Conservation (phyloP, 2,329 filamentous ascomycete genomes). For the Catunica adiposa region DNA sequence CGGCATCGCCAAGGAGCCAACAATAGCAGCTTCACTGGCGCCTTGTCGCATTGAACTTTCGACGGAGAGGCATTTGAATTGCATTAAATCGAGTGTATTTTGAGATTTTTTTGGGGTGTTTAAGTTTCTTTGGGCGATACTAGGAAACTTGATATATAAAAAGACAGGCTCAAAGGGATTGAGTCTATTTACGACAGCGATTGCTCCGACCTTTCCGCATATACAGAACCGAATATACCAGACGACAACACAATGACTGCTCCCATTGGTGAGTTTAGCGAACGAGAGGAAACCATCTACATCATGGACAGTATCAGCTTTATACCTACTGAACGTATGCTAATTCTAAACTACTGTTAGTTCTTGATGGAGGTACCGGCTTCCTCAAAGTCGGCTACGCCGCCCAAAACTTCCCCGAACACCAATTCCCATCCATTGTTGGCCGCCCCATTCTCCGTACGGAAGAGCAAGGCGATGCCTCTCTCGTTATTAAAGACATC, state of each 20-base stretch:
- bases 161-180: too few species aligned
- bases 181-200: too few species aligned
- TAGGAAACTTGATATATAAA: too few species aligned
- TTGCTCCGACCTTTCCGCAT: too few species aligned
- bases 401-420: constrained; percentile 97
- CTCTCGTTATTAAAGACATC: constrained; percentile 78
- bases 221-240: background rate
- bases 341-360: too few species aligned
- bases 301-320: too few species aligned
- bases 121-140: too few species aligned
- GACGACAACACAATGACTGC: constrained; percentile 1
- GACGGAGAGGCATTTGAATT: background rate
- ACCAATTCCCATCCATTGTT: constrained; percentile 96
- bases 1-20: background rate
- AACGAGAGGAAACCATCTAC: too few species aligned
- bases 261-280: constrained; percentile 9
- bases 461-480: constrained; percentile 56
- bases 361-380: constrained; percentile 98
- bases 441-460: constrained; percentile 93
- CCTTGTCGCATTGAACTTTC: background rate
- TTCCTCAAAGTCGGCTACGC: constrained; percentile 99
- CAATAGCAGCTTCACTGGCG: background rate
- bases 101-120: too few species aligned
- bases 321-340: too few species aligned
- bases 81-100: too few species aligned